These are phyloP conservation scores for Syzygium syzygioides DNA, from an alignment of 441 rosid species.

Conservation along the genomic window DNA sequence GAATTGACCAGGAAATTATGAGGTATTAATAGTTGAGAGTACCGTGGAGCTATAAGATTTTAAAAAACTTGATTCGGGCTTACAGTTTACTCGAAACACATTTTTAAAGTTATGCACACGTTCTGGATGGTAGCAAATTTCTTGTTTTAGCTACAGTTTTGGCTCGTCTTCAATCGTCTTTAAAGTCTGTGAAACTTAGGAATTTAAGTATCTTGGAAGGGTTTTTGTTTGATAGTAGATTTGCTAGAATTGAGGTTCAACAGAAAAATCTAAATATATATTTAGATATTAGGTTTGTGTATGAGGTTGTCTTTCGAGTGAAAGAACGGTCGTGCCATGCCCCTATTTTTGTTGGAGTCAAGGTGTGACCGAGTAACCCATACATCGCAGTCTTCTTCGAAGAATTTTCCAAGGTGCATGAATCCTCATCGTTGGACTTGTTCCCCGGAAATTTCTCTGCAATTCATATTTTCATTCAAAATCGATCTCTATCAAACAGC, in stretches of 20 bases:
- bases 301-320: too few species aligned
- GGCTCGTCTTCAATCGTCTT: rapidly evolving
- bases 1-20: background rate
- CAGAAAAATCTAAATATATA: too few species aligned
- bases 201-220: background rate
- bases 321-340: too few species aligned
- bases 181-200: background rate
- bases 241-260: background rate
- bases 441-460: background rate
- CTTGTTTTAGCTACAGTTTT: background rate
- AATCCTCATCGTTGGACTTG: background rate
- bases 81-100: background rate
- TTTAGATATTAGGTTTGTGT: too few species aligned
- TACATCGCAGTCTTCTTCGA: background rate
- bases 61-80: background rate
- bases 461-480: background rate
- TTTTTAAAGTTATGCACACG: background rate
- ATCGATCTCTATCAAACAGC: background rate
- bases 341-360: too few species aligned
- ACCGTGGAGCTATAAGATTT: rapidly evolving
- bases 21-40: background rate
- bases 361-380: background rate
- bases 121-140: background rate
- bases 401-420: background rate
- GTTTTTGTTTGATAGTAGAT: background rate